These are phyloP conservation scores for Geranium incanum DNA, from an alignment of 441 rosid species.

Conservation along the genomic window DNA sequence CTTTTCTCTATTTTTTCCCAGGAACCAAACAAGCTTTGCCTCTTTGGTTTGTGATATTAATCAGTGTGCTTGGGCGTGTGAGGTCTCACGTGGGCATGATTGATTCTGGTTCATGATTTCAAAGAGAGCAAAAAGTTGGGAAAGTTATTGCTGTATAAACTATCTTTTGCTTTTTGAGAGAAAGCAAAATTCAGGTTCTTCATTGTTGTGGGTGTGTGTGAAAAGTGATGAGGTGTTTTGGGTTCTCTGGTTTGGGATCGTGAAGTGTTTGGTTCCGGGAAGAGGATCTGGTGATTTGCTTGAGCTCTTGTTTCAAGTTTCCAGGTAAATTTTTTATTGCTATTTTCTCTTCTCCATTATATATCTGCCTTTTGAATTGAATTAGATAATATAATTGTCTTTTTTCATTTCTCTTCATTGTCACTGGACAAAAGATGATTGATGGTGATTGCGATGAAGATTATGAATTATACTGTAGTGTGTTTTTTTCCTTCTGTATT, in stretches of 20 bases:
- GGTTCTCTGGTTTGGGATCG: constrained; percentile 45
- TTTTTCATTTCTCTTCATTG: not conserved
- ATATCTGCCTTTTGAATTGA: constrained; percentile 8
- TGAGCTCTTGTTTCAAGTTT: constrained; percentile 46
- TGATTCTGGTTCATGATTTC: constrained; percentile 3
- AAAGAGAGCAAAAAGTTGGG: constrained; percentile 22
- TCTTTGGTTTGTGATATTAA: too few species aligned
- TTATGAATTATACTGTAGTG: constrained; percentile 1
- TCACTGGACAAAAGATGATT: not conserved
- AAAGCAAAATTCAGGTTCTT: constrained; percentile 9
- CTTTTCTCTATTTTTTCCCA: not conserved
- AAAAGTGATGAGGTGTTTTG: constrained; percentile 27
- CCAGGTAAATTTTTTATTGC: constrained; percentile 44
- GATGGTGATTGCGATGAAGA: constrained; percentile 2
- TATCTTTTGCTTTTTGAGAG: constrained; percentile 22
- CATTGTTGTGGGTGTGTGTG: constrained; percentile 23
- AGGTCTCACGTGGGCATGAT: constrained; percentile 10
- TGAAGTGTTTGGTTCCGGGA: constrained; percentile 24
- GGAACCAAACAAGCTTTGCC: constrained; percentile 3
- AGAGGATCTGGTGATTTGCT: constrained; percentile 39
- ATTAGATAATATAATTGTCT: not conserved
- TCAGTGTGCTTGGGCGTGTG: constrained; percentile 1
- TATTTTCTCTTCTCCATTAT: constrained; percentile 21
- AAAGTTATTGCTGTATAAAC: constrained; percentile 24
- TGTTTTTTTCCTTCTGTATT: not conserved